These are phyloP conservation scores for Vaccinium darrowii DNA, from an alignment of 148 eudicot genomes.

Conservation along the genomic window DNA sequence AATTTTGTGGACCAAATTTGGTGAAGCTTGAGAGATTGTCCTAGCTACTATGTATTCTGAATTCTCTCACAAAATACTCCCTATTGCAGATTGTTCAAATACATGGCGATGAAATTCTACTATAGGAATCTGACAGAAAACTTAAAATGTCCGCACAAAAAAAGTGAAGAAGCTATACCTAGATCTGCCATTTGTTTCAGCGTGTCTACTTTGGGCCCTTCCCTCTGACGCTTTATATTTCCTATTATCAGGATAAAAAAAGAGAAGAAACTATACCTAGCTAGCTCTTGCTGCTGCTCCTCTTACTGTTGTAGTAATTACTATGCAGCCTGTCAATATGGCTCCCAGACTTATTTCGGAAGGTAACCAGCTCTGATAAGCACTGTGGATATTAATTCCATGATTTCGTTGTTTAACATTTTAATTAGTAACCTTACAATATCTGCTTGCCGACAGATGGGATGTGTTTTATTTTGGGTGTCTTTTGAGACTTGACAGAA, in stretches of 20 bases:
- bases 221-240: neutral
- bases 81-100: no score
- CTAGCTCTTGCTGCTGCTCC: slow-evolving; percentile 78
- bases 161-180: no score
- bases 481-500: neutral
- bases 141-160: no score
- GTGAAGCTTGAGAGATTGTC: no score
- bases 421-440: neutral
- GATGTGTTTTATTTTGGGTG: neutral
- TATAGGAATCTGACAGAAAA: no score
- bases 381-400: neutral
- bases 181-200: no score
- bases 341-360: slow-evolving; percentile 86
- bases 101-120: no score
- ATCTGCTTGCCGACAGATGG: neutral
- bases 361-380: slow-evolving; percentile 40
- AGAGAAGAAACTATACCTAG: slow-evolving; percentile 91
- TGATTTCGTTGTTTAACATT: neutral
- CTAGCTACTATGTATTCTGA: no score
- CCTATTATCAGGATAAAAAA: slow-evolving; percentile 63
- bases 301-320: slow-evolving; percentile 62
- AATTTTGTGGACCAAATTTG: no score
- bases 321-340: slow-evolving; percentile 72
- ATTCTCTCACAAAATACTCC: no score
- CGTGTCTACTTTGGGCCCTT: neutral